Evolutionary conservation across 2,329 filamentous ascomycete genomes (phyloP).

Genomic region (Monosporascus sp.): DNA sequence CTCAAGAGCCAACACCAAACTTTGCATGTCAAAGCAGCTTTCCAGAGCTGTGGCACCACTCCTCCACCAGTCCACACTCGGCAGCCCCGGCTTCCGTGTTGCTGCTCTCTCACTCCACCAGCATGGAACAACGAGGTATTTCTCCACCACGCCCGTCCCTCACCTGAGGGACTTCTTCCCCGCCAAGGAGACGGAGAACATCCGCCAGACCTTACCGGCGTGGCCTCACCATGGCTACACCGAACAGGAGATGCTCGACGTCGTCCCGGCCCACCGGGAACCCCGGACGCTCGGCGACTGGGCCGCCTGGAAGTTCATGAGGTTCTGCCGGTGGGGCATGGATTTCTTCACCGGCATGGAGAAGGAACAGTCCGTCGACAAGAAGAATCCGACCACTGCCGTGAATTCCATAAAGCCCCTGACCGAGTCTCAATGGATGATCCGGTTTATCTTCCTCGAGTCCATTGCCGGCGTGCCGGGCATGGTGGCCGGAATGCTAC

Average conservation of each 20-base stretch:
- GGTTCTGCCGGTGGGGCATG: constrained; percentile 71
- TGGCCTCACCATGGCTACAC: constrained; percentile 73
- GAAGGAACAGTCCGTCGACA: constrained; percentile 66
- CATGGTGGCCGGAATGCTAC: constrained; percentile 93
- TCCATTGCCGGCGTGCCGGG: constrained; percentile 92
- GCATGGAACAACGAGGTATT: constrained; percentile 28
- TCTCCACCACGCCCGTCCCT: constrained; percentile 44
- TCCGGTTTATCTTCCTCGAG: constrained; percentile 88
- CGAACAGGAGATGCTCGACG: constrained; percentile 68
- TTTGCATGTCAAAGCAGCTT: constrained; percentile 27
- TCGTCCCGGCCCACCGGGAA: constrained; percentile 72
- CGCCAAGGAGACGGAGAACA: constrained; percentile 52
- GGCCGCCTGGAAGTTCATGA: constrained; percentile 71
- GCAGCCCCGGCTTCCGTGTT: constrained; percentile 23
- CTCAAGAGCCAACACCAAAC: constrained; percentile 21
- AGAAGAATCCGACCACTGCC: constrained; percentile 50
- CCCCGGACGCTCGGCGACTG: constrained; percentile 70
- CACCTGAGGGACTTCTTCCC: constrained; percentile 59
- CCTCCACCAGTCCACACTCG: constrained; percentile 14
- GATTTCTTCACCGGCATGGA: constrained; percentile 71
- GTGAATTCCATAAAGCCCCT: constrained; percentile 53
- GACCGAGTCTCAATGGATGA: constrained; percentile 84
- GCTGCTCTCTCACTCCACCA: constrained; percentile 18
- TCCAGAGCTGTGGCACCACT: constrained; percentile 20
- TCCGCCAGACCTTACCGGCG: constrained; percentile 57